These are phyloP conservation scores for Fusarium falciforme DNA, from an alignment of 2,329 filamentous ascomycete genomes.

Conservation along the genomic window DNA sequence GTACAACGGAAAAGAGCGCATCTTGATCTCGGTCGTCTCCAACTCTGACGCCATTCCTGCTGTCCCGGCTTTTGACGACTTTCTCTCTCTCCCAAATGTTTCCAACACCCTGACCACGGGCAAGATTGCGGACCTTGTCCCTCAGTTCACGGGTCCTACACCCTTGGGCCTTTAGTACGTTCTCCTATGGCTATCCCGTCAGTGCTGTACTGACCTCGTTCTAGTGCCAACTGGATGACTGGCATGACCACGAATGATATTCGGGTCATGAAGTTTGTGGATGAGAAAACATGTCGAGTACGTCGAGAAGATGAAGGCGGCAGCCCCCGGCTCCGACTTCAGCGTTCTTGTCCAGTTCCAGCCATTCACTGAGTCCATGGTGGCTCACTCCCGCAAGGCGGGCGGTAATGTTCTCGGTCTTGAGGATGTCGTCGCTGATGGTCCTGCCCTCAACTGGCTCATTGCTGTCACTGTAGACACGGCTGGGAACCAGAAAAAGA, in stretches of 20 bases:
- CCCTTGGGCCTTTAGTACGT: constrained; percentile 45
- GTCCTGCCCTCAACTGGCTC: constrained; percentile 52
- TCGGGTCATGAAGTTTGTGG: constrained; percentile 46
- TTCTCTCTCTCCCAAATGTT: constrained; percentile 32
- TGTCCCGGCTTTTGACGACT: constrained; percentile 40
- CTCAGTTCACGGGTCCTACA: constrained; percentile 48
- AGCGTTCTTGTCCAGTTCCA: constrained; percentile 48
- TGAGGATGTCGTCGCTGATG: constrained; percentile 49
- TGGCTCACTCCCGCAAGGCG: constrained; percentile 31
- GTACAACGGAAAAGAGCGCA: constrained; percentile 30
- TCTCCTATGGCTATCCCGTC: accelerated
- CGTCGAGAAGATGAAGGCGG: constrained; percentile 42
- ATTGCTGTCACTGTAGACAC: constrained; percentile 54
- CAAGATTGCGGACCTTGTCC: constrained; percentile 43
- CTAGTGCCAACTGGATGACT: constrained; percentile 48
- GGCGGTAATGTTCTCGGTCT: constrained; percentile 50
- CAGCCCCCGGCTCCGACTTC: constrained; percentile 40
- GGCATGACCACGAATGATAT: constrained; percentile 45
- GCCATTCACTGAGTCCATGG: constrained; percentile 46
- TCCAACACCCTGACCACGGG: constrained; percentile 40
- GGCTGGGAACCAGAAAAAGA: constrained; percentile 48
- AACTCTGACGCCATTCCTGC: constrained; percentile 42
- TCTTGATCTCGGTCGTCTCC: constrained; percentile 39
- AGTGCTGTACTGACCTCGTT: not conserved
- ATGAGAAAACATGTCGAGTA: constrained; percentile 45